Base-by-base conservation (phyloP, 2,329 filamentous ascomycete genomes). In the Pseudonectria buxi region DNA sequence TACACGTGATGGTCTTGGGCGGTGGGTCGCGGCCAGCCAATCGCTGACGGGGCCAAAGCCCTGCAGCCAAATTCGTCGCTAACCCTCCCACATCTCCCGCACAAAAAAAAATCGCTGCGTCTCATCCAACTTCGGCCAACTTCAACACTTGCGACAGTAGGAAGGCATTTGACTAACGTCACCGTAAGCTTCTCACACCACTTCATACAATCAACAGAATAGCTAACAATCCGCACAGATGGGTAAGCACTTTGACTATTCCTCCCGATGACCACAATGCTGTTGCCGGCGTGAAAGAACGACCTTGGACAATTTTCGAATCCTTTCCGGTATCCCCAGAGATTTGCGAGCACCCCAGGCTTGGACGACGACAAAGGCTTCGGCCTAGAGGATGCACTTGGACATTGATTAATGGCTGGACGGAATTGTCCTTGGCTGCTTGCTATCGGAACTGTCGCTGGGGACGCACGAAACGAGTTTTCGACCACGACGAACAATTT, bases 221-320 rank as follows among this genome's bases (percentile, higher is more conserved):
- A 50, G 56, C 66, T 72, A 57, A 72, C 60, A 48, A 50, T 44
- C 28, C 37, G 45, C 45, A 46, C 59, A 78, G 74, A 79, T 78
- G 75, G 74, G 75, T 79, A 78, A 78, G 74, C 59, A 52, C 24
- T 44, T 58, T 41, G 41, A 40, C 40, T 48, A 39, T 45, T 42
- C 37, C 43, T 45, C 26, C 40, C 40, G 30, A 29, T 41, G 32
- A 24, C 18, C 14, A 42, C 46, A 43, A 54, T 50, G 49, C 43
- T 47, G 50, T 47, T 33, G 42, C 38, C 45, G 47, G 45, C 39
- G 39, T 33, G 41, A 32, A 18, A 41, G 30, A 43, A 28, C 42
- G 30, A 49, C 39, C 37, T 33, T 24, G 37, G 35, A 28, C 30
- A 29, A 42, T 43, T 50, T 46, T 53, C 42, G 41, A 53, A 30